Conservation (phyloP, 352 stramenopile species). For the Phytopythium boreale region DNA sequence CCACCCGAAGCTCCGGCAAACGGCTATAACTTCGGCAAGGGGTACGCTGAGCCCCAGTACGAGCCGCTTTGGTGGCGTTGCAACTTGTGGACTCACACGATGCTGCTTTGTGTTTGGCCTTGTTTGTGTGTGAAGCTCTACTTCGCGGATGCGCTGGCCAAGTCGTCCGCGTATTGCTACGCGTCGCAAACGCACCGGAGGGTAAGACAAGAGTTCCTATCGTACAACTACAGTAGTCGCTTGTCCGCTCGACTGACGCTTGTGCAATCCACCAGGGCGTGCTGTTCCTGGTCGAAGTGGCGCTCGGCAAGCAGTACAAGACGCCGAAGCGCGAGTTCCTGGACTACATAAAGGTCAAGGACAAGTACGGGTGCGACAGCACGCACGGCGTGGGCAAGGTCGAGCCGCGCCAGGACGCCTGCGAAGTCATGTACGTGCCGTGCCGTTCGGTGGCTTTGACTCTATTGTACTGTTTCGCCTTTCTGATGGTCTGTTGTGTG, state of each 20-base stretch:
- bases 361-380: conserved; percentile 27
- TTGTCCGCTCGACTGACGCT: background rate
- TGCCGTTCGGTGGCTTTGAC: too few species aligned
- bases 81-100: background rate
- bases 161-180: conserved; percentile 62
- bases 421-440: conserved; percentile 17
- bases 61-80: background rate
- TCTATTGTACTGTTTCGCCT: too few species aligned
- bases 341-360: conserved; percentile 27
- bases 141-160: conserved; percentile 60
- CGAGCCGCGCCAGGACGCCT: conserved; percentile 18
- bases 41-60: conserved; percentile 13
- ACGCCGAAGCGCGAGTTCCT: conserved; percentile 22
- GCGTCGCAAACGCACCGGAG: conserved; percentile 3
- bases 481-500: background rate
- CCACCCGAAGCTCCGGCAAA: conserved; percentile 62
- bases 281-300: conserved; percentile 40
- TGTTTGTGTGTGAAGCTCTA: conserved; percentile 33
- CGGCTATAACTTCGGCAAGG: conserved; percentile 76
- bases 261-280: conserved; percentile 14
- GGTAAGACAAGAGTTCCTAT: background rate
- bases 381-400: conserved; percentile 32
- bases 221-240: too few species aligned
- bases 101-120: background rate
- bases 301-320: conserved; percentile 26